Conservation (phyloP, 2,329 filamentous ascomycete species). For the Harringtonia lauricola region DNA sequence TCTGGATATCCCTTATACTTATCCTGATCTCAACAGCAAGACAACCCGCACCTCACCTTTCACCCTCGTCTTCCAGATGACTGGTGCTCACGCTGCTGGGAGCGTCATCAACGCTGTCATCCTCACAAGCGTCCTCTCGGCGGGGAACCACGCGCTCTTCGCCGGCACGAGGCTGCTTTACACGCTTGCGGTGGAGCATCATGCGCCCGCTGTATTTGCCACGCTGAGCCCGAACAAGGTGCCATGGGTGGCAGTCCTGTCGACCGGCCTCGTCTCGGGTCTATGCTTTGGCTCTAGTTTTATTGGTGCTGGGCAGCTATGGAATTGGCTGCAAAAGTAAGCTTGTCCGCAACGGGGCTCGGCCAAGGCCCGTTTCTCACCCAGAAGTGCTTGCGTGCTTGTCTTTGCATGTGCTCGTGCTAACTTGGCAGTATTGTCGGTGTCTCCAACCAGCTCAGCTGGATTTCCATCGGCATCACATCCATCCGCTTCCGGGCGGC, state of each 20-base stretch:
- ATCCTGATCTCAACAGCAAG: conserved; percentile 29
- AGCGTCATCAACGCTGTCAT: conserved; percentile 51
- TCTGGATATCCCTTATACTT: conserved; percentile 47
- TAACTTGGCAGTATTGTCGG: conserved; percentile 39
- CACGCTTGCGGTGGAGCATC: conserved; percentile 38
- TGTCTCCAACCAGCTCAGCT: conserved; percentile 56
- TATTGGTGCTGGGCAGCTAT: conserved; percentile 53
- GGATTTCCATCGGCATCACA: conserved; percentile 53
- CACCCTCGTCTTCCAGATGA: conserved; percentile 50
- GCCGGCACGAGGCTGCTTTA: conserved; percentile 46
- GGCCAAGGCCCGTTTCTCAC: background rate
- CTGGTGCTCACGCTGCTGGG: conserved; percentile 41
- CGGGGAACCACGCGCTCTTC: conserved; percentile 48
- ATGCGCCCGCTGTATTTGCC: conserved; percentile 45
- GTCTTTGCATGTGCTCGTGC: too few species aligned
- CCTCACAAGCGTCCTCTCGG: conserved; percentile 44
- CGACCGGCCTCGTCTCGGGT: conserved; percentile 40
- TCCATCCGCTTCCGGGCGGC: conserved; percentile 54
- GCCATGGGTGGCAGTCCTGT: conserved; percentile 42
- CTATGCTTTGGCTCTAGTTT: conserved; percentile 56
- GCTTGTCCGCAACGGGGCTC: too few species aligned
- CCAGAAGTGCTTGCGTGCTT: background rate
- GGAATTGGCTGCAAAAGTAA: conserved; percentile 56
- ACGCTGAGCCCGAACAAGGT: conserved; percentile 36
- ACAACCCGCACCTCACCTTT: conserved; percentile 43